phyloP scores from a whole-genome alignment of 2,329 filamentous ascomycete species.

The Periconia sp. region DNA sequence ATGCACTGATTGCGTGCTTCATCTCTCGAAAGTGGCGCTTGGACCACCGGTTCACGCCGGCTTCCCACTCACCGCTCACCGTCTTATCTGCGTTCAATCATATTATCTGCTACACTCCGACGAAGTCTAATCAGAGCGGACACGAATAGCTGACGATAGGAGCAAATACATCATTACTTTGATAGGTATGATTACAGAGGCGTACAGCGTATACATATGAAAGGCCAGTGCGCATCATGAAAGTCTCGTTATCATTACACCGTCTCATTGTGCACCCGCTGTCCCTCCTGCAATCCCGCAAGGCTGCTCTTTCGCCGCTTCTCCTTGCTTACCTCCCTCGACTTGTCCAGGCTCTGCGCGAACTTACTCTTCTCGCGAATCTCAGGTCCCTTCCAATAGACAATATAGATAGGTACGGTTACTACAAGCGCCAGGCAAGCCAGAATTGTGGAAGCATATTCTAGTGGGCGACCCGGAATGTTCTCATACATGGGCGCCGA shows the following conservation, averaged over 20 bases:
- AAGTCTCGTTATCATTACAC: too few relatives aligned
- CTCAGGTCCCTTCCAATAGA: conserved; percentile 62
- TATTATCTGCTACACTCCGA: too few relatives aligned
- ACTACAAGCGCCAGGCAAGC: conserved; percentile 57
- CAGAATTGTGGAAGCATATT: conserved; percentile 62
- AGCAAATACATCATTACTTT: too few relatives aligned
- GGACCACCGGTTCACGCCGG: conserved; percentile 1
- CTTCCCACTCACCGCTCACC: too few relatives aligned
- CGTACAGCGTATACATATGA: too few relatives aligned
- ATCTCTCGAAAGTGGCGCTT: neutral
- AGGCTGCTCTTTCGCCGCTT: conserved; percentile 35
- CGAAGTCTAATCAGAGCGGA: too few relatives aligned
- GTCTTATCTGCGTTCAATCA: too few relatives aligned
- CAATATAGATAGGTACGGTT: conserved; percentile 59
- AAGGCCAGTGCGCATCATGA: too few relatives aligned
- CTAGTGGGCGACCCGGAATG: conserved; percentile 50
- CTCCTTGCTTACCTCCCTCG: conserved; percentile 32
- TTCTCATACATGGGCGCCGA: conserved; percentile 59
- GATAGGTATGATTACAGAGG: too few relatives aligned
- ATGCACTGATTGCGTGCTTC: conserved; percentile 2
- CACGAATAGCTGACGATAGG: too few relatives aligned
- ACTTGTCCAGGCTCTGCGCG: conserved; percentile 52
- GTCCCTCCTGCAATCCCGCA: conserved; percentile 12
- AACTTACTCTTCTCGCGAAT: conserved; percentile 60
- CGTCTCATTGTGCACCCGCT: conserved; percentile 11